Evolutionary conservation across 768 basidiomycete species (phyloP), one percentile per base, ranked within the genome.

Genomic region (Panaeolus cyanescens): DNA sequence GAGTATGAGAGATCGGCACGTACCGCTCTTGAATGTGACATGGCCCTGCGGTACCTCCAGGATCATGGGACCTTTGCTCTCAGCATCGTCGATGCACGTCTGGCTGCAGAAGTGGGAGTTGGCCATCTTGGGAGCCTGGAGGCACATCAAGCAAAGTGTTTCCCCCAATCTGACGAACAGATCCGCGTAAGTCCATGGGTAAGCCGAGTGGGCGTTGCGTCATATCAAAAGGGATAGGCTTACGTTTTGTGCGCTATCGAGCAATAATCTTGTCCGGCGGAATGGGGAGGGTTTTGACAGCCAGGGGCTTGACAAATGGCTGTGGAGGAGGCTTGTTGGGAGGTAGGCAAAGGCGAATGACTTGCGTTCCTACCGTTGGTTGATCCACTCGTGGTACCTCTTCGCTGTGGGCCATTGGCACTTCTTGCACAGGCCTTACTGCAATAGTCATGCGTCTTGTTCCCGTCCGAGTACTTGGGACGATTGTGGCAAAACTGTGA

Each of bases 1-100:
- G 30, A 58, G 56, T 22, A 50, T 15, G 62, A 30, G 20, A 28
- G 58, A 22, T 20, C 7, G 30, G 33, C 19, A 72, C 82, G 28
- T 65, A 89, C 88, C 88, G 59, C 82, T 88, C 70, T 79, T 84
- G 75, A 90, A 90, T 0, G 86, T 89, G 22, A 78, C 78, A 69
- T 90, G 87, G 9, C 77, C 80, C 25, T 70, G 71, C 28, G 84
- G 87, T 15, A 90, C 83, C 62, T 89, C 88, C 3, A 90, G 68
- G 53, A 90, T 67, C 65, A 78, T 76, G 2, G 87, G 86, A 0
- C 83, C 86, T 60, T 72, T 81, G 66, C 77, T 79, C 65, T 83
- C 84, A 2, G 80, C 86, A 63, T 83, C 79, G 22, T 84, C 81
- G 54, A 75, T 74, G 67, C 89, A 90, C 2, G 76, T 70, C 65